Evolutionary conservation across 768 basidiomycete species (phyloP).

Genomic region (Exidia glandulosa): DNA sequence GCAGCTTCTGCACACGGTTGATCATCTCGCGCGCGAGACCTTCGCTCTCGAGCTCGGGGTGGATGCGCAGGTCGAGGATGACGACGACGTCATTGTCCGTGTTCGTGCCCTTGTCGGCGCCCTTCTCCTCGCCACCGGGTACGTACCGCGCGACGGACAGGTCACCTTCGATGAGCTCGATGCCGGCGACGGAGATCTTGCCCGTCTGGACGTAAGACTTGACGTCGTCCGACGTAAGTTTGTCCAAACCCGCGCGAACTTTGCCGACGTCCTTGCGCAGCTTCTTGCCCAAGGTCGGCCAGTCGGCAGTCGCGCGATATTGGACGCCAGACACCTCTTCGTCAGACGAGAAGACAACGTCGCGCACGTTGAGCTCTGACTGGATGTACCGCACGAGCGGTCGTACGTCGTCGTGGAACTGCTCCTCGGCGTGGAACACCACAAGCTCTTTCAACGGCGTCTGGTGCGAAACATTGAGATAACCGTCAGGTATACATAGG

Average conservation of each 20-base stretch:
- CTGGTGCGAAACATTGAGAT: slow-evolving; percentile 26
- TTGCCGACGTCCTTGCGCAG: slow-evolving; percentile 83
- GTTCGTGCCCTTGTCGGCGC: slow-evolving; percentile 57
- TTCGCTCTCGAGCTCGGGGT: slow-evolving; percentile 77
- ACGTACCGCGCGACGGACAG: slow-evolving; percentile 85
- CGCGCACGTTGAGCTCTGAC: slow-evolving; percentile 91
- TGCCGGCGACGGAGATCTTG: slow-evolving; percentile 76
- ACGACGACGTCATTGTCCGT: slow-evolving; percentile 94
- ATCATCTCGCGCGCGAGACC: slow-evolving; percentile 84
- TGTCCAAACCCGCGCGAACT: slow-evolving; percentile 80
- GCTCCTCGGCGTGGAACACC: slow-evolving; percentile 80
- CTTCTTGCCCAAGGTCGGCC: slow-evolving; percentile 88
- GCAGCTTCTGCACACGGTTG: slow-evolving; percentile 86
- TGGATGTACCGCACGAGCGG: slow-evolving; percentile 80
- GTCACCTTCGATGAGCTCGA: slow-evolving; percentile 84
- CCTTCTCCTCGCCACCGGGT: slow-evolving; percentile 34
- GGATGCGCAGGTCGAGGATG: slow-evolving; percentile 79
- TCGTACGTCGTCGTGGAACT: slow-evolving; percentile 77
- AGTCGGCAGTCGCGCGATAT: slow-evolving; percentile 89
- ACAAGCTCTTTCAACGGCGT: slow-evolving; percentile 86
- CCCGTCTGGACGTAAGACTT: slow-evolving; percentile 66
- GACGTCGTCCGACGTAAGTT: slow-evolving; percentile 70
- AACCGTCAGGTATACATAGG: background rate
- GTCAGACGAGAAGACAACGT: slow-evolving; percentile 80
- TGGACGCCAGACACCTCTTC: slow-evolving; percentile 77